A percentile compares a stretch with the other conserved stretches of the same genome.
phyloP scores from a whole-genome alignment of 192 early-diverging fungal genomes.

The Entomortierella chlamydospora region DNA sequence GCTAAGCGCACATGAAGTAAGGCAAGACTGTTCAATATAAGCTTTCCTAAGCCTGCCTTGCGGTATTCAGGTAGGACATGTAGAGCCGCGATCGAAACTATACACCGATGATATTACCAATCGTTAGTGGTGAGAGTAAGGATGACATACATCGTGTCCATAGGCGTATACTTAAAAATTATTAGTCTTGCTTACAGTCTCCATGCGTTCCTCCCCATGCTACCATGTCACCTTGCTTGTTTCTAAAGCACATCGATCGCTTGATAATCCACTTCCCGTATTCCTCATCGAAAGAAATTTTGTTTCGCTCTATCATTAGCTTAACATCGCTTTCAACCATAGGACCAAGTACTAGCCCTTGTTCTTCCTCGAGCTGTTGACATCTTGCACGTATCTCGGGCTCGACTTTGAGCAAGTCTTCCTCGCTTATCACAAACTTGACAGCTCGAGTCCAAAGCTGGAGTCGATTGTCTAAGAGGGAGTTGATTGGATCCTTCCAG shows the following conservation, averaged over 20 bases:
- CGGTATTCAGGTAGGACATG: slow-evolving; percentile 41
- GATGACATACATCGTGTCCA: too few species aligned
- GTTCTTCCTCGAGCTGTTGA: slow-evolving; percentile 1
- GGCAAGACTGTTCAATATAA: slow-evolving; percentile 20
- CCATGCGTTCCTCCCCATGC: slow-evolving; percentile 49
- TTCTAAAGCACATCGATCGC: slow-evolving; percentile 19
- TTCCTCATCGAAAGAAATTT: slow-evolving; percentile 1
- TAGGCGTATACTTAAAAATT: too few species aligned
- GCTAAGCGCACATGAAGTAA: slow-evolving; percentile 19
- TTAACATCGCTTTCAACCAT: slow-evolving; percentile 27
- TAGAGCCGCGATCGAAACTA: slow-evolving; percentile 38
- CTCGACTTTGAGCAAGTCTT: slow-evolving; percentile 12
- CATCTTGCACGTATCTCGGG: slow-evolving; percentile 7
- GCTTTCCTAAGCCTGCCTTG: slow-evolving; percentile 31
- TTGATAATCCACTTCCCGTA: slow-evolving; percentile 30
- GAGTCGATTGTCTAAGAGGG: slow-evolving; percentile 1
- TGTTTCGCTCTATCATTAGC: slow-evolving; percentile 24
- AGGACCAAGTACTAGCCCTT: slow-evolving; percentile 20
- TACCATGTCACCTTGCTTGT: slow-evolving; percentile 25
- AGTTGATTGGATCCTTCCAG: slow-evolving; percentile 12
- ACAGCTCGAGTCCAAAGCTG: slow-evolving; percentile 4
- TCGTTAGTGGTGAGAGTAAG: too few species aligned
- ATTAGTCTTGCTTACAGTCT: slow-evolving; percentile 40
- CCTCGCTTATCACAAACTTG: slow-evolving; percentile 40
- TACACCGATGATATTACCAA: not conserved